These are phyloP conservation scores for Daedalea quercina DNA, from an alignment of 768 basidiomycete species.

Conservation along the genomic window DNA sequence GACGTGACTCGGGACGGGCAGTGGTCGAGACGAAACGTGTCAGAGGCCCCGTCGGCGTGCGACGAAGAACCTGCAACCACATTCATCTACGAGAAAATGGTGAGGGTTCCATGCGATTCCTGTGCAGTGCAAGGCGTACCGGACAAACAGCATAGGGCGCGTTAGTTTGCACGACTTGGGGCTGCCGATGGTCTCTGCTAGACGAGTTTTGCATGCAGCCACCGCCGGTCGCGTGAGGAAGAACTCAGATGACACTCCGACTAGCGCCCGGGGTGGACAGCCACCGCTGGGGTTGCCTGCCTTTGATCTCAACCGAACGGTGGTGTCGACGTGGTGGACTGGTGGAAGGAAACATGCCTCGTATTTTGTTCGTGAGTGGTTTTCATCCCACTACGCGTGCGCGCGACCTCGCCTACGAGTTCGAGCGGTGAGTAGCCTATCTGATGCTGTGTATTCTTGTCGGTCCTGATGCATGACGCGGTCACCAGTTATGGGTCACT, in stretches of 20 bases:
- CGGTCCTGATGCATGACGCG: neutral
- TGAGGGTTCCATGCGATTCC: no score
- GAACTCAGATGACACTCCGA: neutral
- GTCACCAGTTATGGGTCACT: slow-evolving; percentile 65
- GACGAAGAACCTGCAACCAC: slow-evolving; percentile 9
- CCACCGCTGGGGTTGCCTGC: neutral
- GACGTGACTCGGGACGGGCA: neutral
- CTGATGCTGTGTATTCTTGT: slow-evolving; percentile 2
- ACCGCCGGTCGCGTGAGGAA: neutral
- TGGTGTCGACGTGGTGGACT: slow-evolving; percentile 1
- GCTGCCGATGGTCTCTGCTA: neutral
- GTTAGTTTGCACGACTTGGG: neutral
- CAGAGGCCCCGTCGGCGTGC: neutral
- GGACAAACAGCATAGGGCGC: neutral
- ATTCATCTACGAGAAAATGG: slow-evolving; percentile 14
- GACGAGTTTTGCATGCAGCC: neutral
- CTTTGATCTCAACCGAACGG: slow-evolving; percentile 1
- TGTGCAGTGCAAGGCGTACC: no score
- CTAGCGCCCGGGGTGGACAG: neutral
- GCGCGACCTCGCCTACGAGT: slow-evolving; percentile 78
- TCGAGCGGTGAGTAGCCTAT: slow-evolving; percentile 56
- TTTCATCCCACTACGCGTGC: slow-evolving; percentile 82
- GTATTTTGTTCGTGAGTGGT: slow-evolving; percentile 83
- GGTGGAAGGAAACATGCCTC: slow-evolving; percentile 43
- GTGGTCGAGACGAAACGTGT: neutral